Evolutionary conservation across 441 rosid genomes (phyloP), one percentile per base, ranked within the genome.

Genomic region (Kokia cookei): DNA sequence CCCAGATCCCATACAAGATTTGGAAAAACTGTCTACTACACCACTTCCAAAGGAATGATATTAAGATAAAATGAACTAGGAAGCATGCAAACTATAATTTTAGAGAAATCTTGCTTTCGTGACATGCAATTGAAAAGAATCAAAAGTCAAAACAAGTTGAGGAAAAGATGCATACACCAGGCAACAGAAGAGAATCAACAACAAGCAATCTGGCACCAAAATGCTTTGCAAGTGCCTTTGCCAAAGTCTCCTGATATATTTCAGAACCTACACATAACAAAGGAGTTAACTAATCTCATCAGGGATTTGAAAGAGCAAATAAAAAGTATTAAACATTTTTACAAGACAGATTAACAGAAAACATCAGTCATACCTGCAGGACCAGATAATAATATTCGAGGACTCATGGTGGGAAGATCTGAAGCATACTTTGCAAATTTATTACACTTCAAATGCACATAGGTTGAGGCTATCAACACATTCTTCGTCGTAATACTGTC

Each of bases 241-340:
- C 84, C 78, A 97, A 88, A 72, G 93, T 91, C 84, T 93, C 97
- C 77, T 97, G 99, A 83, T 94, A 97, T 79, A 97, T 97, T 84
- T 94, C 99, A 5, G 98, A 94, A 42, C 99, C 99, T 97, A 81
- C 27, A 67, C 62, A 78, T 15, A 55, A 59, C 72, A 17, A 77
- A 19, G 32, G 67, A 47, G 57, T 17, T 53, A 51, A 53, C 62
- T 24, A 37, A 61, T 27, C 69, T 40, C 29, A 17, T 11, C 47
- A 55, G 15, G 14, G 17, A 57, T 66, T 7, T 73, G 48, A n/a
- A 74, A 57, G 50, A 57, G 45, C 19, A 40, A 53, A 51, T 22
- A 72, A 22, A 12, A 48, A 45, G 19, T 65, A 50, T 61, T 64
- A 47, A 62, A 35, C 58, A 32, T 66, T 12, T 32, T 27, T 14